Evolutionary conservation across 805 yeast genomes (phyloP), one percentile per base, ranked within the genome.

Genomic region (Suhomyces sp.): DNA sequence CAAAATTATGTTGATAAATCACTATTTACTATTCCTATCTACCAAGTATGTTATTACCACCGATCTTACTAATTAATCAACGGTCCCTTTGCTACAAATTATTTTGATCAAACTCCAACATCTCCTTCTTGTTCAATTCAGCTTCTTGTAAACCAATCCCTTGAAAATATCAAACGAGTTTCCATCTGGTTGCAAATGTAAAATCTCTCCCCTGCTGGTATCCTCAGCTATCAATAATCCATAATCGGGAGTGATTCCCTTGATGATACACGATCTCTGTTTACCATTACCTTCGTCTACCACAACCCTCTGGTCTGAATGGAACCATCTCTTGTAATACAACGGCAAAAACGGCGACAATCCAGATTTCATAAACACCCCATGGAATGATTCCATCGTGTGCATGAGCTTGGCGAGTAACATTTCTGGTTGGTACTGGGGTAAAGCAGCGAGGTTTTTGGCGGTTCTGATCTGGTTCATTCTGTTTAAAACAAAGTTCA

Each of bases 91-190:
- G n/a, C n/a, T n/a, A n/a, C n/a, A n/a, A n/a, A n/a, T n/a, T n/a
- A n/a, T n/a, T n/a, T n/a, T n/a, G n/a, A n/a, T n/a, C n/a, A n/a
- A n/a, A n/a, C n/a, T n/a, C n/a, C n/a, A n/a, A n/a, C n/a, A n/a
- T n/a, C n/a, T n/a, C n/a, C n/a, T n/a, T n/a, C n/a, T n/a, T n/a
- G n/a, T n/a, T n/a, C n/a, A n/a, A n/a, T n/a, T n/a, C n/a, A n/a
- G n/a, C n/a, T n/a, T n/a, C n/a, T n/a, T n/a, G 48, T 65, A 83
- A 12, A 91, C 83, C 44, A 93, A 68, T 0, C 98, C 98, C 47
- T 75, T 83, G 65, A 93, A 84, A 72, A 93, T 90, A 56, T 93
- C 98, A 53, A 93, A 93, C 3, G 97, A 87, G 56, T 93, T 93
- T 1, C 99, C 98, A 59, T 93, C 98, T 0, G 99, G 98, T 57